Percentiles rank a stretch among this genome's conserved stretches.
These are phyloP conservation scores for Russula virescens DNA, from an alignment of 768 basidiomycete species.

Conservation along the genomic window DNA sequence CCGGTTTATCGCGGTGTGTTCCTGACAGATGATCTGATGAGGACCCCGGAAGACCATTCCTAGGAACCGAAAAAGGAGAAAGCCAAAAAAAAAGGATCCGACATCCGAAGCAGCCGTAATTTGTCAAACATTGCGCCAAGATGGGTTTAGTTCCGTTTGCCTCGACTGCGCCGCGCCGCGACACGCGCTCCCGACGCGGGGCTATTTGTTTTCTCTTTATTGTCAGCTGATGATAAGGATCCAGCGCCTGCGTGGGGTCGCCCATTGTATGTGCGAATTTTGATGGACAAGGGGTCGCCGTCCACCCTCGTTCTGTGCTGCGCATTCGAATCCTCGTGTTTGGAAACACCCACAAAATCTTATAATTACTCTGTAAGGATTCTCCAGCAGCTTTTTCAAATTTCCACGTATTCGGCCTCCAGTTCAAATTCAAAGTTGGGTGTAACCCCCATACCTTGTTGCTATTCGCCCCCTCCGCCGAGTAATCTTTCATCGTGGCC, in stretches of 20 bases:
- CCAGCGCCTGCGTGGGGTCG: too few relatives aligned
- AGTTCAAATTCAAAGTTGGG: too few relatives aligned
- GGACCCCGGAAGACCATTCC: not conserved
- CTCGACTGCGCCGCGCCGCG: not conserved
- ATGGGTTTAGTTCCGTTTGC: not conserved
- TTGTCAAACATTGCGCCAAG: not conserved
- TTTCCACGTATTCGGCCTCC: too few relatives aligned
- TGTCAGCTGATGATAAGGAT: conserved; percentile 42
- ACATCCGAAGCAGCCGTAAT: not conserved
- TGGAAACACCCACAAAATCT: too few relatives aligned
- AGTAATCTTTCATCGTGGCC: not conserved
- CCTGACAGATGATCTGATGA: conserved; percentile 3
- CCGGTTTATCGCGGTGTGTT: not conserved
- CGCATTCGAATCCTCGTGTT: too few relatives aligned
- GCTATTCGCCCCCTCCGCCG: too few relatives aligned
- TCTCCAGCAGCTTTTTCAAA: not conserved
- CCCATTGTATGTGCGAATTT: not conserved
- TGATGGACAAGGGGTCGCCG: too few relatives aligned
- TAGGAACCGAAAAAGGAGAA: not conserved
- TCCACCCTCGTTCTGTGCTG: too few relatives aligned
- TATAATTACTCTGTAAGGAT: not conserved
- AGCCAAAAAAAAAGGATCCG: not conserved
- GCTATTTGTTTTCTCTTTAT: conserved; percentile 21
- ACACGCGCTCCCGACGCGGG: conserved; percentile 8
- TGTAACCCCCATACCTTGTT: too few relatives aligned